Conservation (phyloP, 2,329 filamentous ascomycete genomes). For the Rhynchosporium agropyri region DNA sequence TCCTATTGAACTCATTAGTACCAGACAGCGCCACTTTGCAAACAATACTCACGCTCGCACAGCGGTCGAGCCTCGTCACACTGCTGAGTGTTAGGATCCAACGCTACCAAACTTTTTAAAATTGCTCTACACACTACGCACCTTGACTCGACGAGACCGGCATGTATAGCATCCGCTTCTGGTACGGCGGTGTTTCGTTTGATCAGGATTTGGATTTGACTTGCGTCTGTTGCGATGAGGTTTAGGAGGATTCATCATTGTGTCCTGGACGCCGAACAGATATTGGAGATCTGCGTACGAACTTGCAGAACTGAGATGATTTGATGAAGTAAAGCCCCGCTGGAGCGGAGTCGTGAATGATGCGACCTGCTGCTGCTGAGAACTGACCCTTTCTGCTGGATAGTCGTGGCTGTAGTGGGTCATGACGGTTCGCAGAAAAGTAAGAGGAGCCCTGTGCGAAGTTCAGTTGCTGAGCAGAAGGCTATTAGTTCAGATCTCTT, state of each 20-base stretch:
- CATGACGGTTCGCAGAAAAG: slow-evolving; percentile 25
- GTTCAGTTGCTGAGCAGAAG: slow-evolving; percentile 1
- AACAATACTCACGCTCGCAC: slow-evolving; percentile 69
- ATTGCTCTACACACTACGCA: slow-evolving; percentile 41
- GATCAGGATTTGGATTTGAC: slow-evolving; percentile 36
- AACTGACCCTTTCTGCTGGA: slow-evolving; percentile 19
- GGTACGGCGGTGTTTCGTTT: slow-evolving; percentile 88
- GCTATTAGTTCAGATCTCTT: not conserved
- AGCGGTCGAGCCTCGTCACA: slow-evolving; percentile 88
- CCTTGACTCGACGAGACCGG: slow-evolving; percentile 82
- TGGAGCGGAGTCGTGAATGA: slow-evolving; percentile 17
- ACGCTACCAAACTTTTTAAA: not conserved
- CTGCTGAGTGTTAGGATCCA: slow-evolving; percentile 48
- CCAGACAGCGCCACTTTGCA: not conserved
- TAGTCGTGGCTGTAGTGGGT: slow-evolving; percentile 22
- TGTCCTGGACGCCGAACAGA: slow-evolving; percentile 39
- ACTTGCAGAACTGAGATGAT: slow-evolving; percentile 37
- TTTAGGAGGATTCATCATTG: slow-evolving; percentile 38
- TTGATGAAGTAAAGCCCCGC: slow-evolving; percentile 21
- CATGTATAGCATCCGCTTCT: slow-evolving; percentile 95
- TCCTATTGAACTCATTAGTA: slow-evolving; percentile 52
- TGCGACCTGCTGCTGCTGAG: slow-evolving; percentile 15
- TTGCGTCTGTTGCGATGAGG: slow-evolving; percentile 39
- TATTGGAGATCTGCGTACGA: slow-evolving; percentile 39
- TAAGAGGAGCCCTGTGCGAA: not conserved